These are phyloP conservation scores for Puya raimondii DNA, from an alignment of 176 grass and related monocot species.

Conservation along the genomic window DNA sequence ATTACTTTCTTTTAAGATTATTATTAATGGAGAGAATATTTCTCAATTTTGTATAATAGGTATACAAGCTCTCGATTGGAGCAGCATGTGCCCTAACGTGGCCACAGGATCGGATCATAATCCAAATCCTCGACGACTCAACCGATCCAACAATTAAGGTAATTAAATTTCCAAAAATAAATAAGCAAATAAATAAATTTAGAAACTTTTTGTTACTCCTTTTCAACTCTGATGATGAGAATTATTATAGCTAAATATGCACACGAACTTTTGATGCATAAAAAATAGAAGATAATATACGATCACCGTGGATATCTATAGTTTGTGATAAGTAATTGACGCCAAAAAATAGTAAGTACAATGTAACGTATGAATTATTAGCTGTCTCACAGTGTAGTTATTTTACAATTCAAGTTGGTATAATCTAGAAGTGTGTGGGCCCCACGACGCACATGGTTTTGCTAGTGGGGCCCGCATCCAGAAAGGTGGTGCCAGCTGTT, in stretches of 20 bases:
- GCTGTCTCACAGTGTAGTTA: no score
- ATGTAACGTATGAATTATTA: no score
- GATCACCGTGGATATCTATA: no score
- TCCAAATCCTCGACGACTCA: slow-evolving; percentile 81
- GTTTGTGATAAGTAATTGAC: no score
- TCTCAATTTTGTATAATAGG: slow-evolving; percentile 19
- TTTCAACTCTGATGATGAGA: not conserved
- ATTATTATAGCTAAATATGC: not conserved
- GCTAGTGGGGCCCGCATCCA: no score
- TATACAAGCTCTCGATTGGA: slow-evolving; percentile 66
- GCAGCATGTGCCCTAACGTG: slow-evolving; percentile 59
- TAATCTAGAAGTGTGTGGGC: not conserved
- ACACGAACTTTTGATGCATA: no score
- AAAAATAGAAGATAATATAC: no score
- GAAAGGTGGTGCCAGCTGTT: not conserved
- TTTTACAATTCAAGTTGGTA: not conserved
- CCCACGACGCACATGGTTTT: not conserved
- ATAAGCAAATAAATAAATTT: not conserved
- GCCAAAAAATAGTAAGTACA: no score
- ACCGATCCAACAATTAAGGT: slow-evolving; percentile 47
- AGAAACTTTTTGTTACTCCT: not conserved
- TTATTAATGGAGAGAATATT: not conserved
- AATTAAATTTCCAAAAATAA: slow-evolving; percentile 8
- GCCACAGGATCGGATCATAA: slow-evolving; percentile 52
- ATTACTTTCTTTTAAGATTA: not conserved